Evolutionary conservation across 345 rosid species (phyloP).

Genomic region (Camelina laxa): DNA sequence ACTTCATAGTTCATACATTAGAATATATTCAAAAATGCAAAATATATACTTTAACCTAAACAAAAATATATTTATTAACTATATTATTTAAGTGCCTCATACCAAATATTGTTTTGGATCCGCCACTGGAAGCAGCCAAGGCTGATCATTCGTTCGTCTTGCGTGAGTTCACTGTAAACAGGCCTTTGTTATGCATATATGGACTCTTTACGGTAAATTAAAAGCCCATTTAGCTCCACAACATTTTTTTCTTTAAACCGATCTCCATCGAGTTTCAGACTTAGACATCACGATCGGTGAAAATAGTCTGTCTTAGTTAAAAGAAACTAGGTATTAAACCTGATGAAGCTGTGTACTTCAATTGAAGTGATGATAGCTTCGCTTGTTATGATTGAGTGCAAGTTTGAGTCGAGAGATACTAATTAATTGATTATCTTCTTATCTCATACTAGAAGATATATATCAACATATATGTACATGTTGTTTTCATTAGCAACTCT

Average conservation of each 20-base stretch:
- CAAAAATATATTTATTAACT: too few species aligned
- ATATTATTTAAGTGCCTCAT: too few species aligned
- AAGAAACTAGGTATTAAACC: neutral
- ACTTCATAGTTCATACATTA: too few species aligned
- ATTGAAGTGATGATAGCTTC: neutral
- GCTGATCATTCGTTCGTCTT: slow-evolving; percentile 21
- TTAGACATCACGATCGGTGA: too few species aligned
- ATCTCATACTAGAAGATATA: neutral
- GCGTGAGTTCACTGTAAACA: neutral
- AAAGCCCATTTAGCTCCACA: slow-evolving; percentile 16
- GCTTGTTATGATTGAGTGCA: slow-evolving; percentile 29
- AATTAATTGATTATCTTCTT: neutral
- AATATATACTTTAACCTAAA: too few species aligned
- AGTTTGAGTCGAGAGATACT: slow-evolving; percentile 30
- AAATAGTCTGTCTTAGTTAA: too few species aligned
- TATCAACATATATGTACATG: neutral
- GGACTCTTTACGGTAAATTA: neutral
- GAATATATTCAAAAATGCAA: too few species aligned
- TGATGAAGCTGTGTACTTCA: neutral
- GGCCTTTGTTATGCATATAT: slow-evolving; percentile 17
- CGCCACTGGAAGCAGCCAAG: slow-evolving; percentile 35
- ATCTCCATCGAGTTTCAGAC: neutral
- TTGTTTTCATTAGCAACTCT: slow-evolving; percentile 18
- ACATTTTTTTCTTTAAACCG: too few species aligned
- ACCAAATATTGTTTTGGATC: too few species aligned